Conservation (phyloP, 2,329 filamentous ascomycete species). For the Chaetomiaceae sp. region DNA sequence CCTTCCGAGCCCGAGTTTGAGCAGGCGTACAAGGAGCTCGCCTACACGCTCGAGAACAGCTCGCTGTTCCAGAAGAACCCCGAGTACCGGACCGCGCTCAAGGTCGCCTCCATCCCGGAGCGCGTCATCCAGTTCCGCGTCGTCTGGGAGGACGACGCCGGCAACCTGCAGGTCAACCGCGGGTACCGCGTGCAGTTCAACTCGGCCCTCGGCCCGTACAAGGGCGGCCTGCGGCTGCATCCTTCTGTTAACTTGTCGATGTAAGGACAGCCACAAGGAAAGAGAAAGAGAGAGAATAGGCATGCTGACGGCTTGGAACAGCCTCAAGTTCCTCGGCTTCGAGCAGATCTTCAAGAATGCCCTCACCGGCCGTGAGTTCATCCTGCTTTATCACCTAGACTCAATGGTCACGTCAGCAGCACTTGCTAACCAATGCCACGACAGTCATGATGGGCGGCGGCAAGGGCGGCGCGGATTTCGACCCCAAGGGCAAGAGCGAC, state of each 20-base stretch:
- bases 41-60: conserved; percentile 88
- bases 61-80: conserved; percentile 89
- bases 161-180: conserved; percentile 82
- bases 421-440: conserved; percentile 20
- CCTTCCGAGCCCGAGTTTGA: conserved; percentile 92
- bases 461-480: conserved; percentile 97
- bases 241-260: conserved; percentile 75
- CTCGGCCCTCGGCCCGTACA: conserved; percentile 94
- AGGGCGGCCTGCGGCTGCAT: conserved; percentile 93
- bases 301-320: conserved; percentile 17
- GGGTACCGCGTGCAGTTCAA: conserved; percentile 98
- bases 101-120: conserved; percentile 85
- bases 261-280: conserved; percentile 29
- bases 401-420: too few relatives aligned
- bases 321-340: conserved; percentile 94
- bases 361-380: conserved; percentile 74
- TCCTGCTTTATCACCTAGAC: too few relatives aligned
- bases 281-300: neutral
- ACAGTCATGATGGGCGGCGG: conserved; percentile 89
- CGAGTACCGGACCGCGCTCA: conserved; percentile 86
- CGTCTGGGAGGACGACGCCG: conserved; percentile 92
- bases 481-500: conserved; percentile 97
- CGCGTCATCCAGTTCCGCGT: conserved; percentile 96
- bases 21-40: conserved; percentile 97
- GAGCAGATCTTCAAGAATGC: conserved; percentile 99